Conservation (phyloP, 139 green algal genomes). For the Tetradesmus lagerheimii region DNA sequence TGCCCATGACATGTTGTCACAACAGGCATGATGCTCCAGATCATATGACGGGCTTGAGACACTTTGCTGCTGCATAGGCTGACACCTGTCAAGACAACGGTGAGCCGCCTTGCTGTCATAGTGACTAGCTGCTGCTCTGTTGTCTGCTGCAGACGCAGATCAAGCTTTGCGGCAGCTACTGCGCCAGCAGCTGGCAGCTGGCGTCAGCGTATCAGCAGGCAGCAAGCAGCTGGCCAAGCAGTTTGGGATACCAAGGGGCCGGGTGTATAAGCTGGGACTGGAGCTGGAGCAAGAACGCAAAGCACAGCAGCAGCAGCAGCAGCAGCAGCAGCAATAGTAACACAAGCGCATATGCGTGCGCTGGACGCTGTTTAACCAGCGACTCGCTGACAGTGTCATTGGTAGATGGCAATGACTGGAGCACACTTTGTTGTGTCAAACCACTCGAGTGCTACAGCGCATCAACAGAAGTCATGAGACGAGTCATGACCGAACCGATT, state of each 20-base stretch:
- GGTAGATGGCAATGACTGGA: too few species aligned
- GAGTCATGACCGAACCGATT: too few species aligned
- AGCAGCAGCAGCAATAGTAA: slow-evolving; percentile 6
- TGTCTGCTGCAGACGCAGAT: background rate
- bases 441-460: too few species aligned
- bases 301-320: background rate
- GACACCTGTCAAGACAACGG: background rate
- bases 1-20: background rate
- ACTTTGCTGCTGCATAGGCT: too few species aligned
- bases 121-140: background rate
- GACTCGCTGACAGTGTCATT: too few species aligned
- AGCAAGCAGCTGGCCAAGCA: slow-evolving; percentile 43
- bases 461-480: too few species aligned
- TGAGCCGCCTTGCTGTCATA: background rate
- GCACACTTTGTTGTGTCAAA: too few species aligned
- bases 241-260: slow-evolving; percentile 35
- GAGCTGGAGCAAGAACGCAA: slow-evolving; percentile 23
- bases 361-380: background rate
- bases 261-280: slow-evolving; percentile 59
- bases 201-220: slow-evolving; percentile 38
- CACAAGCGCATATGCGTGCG: background rate
- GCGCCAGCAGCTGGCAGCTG: slow-evolving; percentile 38
- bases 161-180: slow-evolving; percentile 44
- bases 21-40: background rate
- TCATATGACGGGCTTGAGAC: too few species aligned